Base-by-base conservation (phyloP, 2,329 filamentous ascomycete genomes). In the Phaeosphaeriaceae sp. region DNA sequence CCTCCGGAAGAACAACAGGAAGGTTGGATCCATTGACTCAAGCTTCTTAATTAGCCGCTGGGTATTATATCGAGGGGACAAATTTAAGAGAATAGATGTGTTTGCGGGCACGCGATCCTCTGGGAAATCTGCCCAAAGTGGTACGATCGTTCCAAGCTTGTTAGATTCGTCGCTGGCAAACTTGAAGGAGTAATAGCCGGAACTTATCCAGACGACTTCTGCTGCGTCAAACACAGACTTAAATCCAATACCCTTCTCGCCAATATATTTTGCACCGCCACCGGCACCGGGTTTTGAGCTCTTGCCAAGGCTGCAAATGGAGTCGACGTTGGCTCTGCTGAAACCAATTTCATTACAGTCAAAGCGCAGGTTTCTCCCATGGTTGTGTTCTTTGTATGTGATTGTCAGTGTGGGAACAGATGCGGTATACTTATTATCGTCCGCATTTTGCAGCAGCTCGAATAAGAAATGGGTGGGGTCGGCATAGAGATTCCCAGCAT, bases 181-280 rank as follows among this genome's bases (percentile, higher is more conserved):
- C 41, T 50, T 20, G 33, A 50, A 50, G 34, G 21, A 44, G 33
- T 44, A 50, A 32, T 33, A 33, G 11, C 16, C 40, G 33, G 46
- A 50, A 21, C 21, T 20, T 50, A 50, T 50, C 23, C 42, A 40
- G 28, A 33, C 46, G 12, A 23, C 17, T 32, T 50, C 38, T 18
- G 71, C 70, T 12, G 70, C 50, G 34, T 63, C 69, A 50, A 73
- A 73, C 9, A 73, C 66, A 2, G 67, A 71, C 48, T 73, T 73
- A 50, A 73, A 73, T 7, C 70, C 70, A 46, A 73, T 67, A 1
- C 69, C 69, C 41, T 71, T 73, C 30, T 70, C 66, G 1, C 69
- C 68, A 16, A 67, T 67, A 51, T 60, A 63, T 2, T 63, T 58
- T 36, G 63, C 30, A 57, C 57, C 40, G 17, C 32, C 21, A 6